phyloP scores from a whole-genome alignment of 345 rosid species.

The Moringa oleifera region DNA sequence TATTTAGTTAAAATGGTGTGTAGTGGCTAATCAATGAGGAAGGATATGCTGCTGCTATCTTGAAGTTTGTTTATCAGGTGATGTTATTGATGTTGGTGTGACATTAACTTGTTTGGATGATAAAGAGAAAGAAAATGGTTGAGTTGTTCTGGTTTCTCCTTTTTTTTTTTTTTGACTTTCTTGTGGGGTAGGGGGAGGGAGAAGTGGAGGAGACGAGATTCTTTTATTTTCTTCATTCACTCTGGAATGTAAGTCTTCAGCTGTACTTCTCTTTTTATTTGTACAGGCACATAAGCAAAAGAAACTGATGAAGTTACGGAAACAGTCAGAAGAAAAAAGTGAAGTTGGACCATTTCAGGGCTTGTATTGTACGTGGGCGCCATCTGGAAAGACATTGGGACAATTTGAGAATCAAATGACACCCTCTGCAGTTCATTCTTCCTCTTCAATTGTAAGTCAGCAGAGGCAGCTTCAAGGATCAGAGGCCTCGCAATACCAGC shows the following conservation, averaged over 20 bases:
- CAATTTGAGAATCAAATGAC: constrained; percentile 40
- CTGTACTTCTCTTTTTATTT: neutral
- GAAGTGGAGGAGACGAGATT: too few relatives aligned
- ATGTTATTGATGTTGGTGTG: too few relatives aligned
- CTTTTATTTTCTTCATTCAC: too few relatives aligned
- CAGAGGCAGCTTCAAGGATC: constrained; percentile 47
- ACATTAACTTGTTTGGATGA: too few relatives aligned
- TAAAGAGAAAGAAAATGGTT: too few relatives aligned
- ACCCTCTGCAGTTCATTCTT: constrained; percentile 22
- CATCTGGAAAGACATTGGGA: constrained; percentile 29
- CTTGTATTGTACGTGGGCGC: constrained; percentile 37
- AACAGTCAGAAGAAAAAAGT: constrained; percentile 32
- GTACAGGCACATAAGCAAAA: constrained; percentile 50
- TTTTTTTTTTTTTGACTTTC: too few relatives aligned
- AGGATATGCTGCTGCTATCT: too few relatives aligned
- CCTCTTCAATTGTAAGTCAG: constrained; percentile 39
- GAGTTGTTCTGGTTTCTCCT: too few relatives aligned
- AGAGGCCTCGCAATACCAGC: constrained; percentile 45
- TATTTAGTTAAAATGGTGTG: too few relatives aligned
- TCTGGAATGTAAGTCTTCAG: neutral
- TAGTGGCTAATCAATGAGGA: too few relatives aligned
- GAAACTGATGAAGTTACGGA: constrained; percentile 38
- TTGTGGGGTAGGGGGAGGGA: too few relatives aligned
- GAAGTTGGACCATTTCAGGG: constrained; percentile 36
- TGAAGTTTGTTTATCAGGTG: too few relatives aligned